These are phyloP conservation scores for Beauveria bassiana DNA, from an alignment of 2,329 filamentous ascomycete species.

Conservation along the genomic window DNA sequence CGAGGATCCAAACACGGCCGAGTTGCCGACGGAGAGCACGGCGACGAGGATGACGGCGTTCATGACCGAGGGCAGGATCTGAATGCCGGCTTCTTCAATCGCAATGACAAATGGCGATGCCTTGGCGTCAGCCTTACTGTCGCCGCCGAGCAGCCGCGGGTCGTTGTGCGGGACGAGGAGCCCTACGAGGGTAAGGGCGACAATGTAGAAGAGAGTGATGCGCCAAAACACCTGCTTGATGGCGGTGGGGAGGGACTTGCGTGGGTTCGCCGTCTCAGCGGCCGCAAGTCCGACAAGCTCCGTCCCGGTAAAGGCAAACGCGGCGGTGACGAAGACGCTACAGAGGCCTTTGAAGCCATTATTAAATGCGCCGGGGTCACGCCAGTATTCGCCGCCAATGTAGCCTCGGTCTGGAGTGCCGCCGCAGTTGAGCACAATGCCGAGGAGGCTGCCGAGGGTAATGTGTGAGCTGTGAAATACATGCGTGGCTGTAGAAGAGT, in stretches of 20 bases:
- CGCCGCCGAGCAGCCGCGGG: conserved; percentile 48
- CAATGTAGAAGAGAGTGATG: conserved; percentile 82
- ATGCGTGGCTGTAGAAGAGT: background rate
- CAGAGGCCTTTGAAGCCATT: conserved; percentile 80
- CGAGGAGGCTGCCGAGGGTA: conserved; percentile 56
- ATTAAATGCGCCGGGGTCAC: conserved; percentile 72
- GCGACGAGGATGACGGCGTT: conserved; percentile 91
- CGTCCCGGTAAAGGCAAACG: conserved; percentile 69
- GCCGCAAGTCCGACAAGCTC: conserved; percentile 71
- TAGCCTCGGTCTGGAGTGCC: conserved; percentile 67
- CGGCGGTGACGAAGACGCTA: conserved; percentile 67
- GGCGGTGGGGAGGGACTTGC: conserved; percentile 75
- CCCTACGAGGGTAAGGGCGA: conserved; percentile 73
- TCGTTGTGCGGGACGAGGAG: conserved; percentile 73
- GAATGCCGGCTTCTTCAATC: conserved; percentile 75
- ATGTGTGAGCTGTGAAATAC: background rate
- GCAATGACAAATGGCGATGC: conserved; percentile 92
- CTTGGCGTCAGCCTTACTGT: conserved; percentile 54
- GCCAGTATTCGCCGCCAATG: conserved; percentile 74
- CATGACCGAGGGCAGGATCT: conserved; percentile 78
- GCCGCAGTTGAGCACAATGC: conserved; percentile 77
- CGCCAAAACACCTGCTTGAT: conserved; percentile 96
- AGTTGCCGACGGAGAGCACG: conserved; percentile 86
- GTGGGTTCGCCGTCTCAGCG: conserved; percentile 70
- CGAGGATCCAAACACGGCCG: conserved; percentile 83